Evolutionary conservation across 2,329 filamentous ascomycete species (phyloP), one percentile per base, ranked within the genome.

Genomic region (Curvularia eragrostidis): DNA sequence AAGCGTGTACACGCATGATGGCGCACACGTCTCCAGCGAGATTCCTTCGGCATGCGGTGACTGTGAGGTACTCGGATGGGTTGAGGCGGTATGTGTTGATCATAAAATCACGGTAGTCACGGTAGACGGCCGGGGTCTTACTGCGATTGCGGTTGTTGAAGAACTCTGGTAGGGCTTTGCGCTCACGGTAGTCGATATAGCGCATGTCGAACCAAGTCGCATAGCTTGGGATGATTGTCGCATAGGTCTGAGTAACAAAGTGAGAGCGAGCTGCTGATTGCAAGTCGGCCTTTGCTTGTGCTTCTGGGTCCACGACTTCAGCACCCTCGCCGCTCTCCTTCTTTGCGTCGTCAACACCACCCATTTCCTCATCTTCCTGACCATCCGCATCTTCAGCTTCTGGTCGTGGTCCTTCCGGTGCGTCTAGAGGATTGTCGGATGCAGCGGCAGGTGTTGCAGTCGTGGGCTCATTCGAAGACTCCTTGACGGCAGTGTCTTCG

Each of bases 141-240:
- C 95, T 98, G 71, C 95, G 90, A 79, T 99, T 99, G 59, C 95
- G 88, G 77, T 88, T 94, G 81, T 99, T 99, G 86, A 99, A 99
- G 80, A 98, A 99, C 77, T 99, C 95, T 19, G 94, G 93, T 66
- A 99, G 84, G 7, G 93, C 93, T 79, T 97, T 99, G 74, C 90
- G 91, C 81, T 99, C 95, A 69, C 97, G 90, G 59, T 87, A 87
- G 78, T 97, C 91, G 72, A 99, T 90, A 48, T 86, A 84, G 76
- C 93, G 91, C 94, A 99, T 97, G 78, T 99, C 95, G 77, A 99
- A 99, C 95, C 95, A 99, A 13, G 91, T 95, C 74, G 93, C 96
- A 79, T 99, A 99, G 76, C 94, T 98, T 21, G 95, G 95, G 21
- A 99, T 87, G 62, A 99, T 93, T 73, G 98, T 98, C 61, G 93